phyloP scores from a whole-genome alignment of 108 stramenopile species.

The Parietichytrium sp. region DNA sequence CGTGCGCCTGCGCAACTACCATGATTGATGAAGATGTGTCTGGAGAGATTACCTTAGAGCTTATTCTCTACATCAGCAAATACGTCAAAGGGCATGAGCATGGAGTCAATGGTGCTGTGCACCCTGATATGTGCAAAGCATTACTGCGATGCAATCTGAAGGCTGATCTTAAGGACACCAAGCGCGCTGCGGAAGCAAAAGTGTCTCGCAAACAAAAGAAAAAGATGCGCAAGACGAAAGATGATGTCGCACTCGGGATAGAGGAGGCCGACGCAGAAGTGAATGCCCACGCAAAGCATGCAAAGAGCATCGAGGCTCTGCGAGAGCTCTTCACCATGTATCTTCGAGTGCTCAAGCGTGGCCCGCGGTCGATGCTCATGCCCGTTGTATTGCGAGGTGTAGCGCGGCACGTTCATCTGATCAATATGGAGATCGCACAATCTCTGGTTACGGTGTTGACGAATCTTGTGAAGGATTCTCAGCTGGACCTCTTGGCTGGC shows the following conservation, averaged over 20 bases:
- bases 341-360: conserved; percentile 75
- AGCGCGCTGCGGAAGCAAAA: conserved; percentile 66
- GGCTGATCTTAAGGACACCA: conserved; percentile 78
- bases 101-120: conserved; percentile 49
- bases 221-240: conserved; percentile 58
- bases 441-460: conserved; percentile 75
- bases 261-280: conserved; percentile 75
- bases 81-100: conserved; percentile 64
- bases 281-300: conserved; percentile 71
- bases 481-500: conserved; percentile 69
- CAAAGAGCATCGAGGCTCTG: conserved; percentile 72
- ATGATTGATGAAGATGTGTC: conserved; percentile 71
- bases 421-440: conserved; percentile 75
- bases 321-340: conserved; percentile 75
- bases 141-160: conserved; percentile 74
- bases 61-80: conserved; percentile 69
- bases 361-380: conserved; percentile 57
- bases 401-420: conserved; percentile 79
- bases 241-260: conserved; percentile 74
- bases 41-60: conserved; percentile 77
- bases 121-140: conserved; percentile 67
- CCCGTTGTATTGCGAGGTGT: conserved; percentile 74
- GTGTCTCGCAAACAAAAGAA: conserved; percentile 63
- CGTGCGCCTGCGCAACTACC: conserved; percentile 64
- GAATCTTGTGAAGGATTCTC: conserved; percentile 65